Percentiles rank a stretch among this genome's conserved stretches.
These are phyloP conservation scores for Suillus decipiens DNA, from an alignment of 768 basidiomycete genomes.

Conservation along the genomic window DNA sequence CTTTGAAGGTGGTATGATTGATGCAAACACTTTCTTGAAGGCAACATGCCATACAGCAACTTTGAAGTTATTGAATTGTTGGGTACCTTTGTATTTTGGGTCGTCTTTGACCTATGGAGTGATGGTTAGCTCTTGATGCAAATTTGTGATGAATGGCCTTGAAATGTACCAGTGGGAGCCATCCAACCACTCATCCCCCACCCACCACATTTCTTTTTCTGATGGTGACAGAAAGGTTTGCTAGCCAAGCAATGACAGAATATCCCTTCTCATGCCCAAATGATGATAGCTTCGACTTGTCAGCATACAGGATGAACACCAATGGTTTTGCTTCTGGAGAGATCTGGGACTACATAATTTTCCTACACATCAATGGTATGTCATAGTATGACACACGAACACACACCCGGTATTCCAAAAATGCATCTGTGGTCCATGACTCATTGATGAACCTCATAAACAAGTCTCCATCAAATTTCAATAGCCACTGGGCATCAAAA, in stretches of 20 bases:
- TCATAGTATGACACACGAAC: not conserved
- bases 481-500: slow-evolving; percentile 35
- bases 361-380: not conserved
- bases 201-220: slow-evolving; percentile 36
- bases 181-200: slow-evolving; percentile 39
- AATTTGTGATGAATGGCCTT: not conserved
- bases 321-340: slow-evolving; percentile 27
- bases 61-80: slow-evolving; percentile 14
- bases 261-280: slow-evolving; percentile 42
- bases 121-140: not conserved
- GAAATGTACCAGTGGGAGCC: slow-evolving; percentile 38
- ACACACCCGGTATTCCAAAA: slow-evolving; percentile 39
- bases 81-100: slow-evolving; percentile 8
- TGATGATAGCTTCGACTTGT: slow-evolving; percentile 41
- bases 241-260: slow-evolving; percentile 35
- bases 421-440: slow-evolving; percentile 38
- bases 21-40: slow-evolving; percentile 12
- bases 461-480: slow-evolving; percentile 26
- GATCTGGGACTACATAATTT: not conserved
- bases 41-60: slow-evolving; percentile 12
- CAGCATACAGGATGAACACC: slow-evolving; percentile 39
- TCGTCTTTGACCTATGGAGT: slow-evolving; percentile 11
- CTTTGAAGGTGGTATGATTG: not conserved
- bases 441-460: slow-evolving; percentile 36
- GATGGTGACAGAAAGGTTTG: slow-evolving; percentile 33